A percentile compares a stretch with the other conserved stretches of the same genome.
Conservation (phyloP, 1,284 basidiomycete species). For the Phlebopus sp. region DNA sequence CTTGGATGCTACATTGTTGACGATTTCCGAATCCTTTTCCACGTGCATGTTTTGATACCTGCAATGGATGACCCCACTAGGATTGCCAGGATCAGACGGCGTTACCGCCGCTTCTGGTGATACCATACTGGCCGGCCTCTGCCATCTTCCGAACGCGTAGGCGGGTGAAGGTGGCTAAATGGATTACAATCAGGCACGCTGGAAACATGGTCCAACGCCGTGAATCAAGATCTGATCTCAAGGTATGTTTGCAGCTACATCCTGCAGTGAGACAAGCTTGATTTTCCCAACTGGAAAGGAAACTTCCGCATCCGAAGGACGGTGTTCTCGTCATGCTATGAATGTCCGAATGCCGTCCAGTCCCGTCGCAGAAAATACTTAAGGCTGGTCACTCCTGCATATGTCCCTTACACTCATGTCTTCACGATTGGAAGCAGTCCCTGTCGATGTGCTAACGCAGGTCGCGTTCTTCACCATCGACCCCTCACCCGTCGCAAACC, state of each 20-base stretch:
- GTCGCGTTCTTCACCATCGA: conserved; percentile 46
- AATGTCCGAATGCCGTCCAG: conserved; percentile 32
- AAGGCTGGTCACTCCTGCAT: conserved; percentile 14
- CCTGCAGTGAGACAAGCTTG: conserved; percentile 32
- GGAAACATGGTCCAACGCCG: conserved; percentile 27
- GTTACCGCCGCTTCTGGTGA: conserved; percentile 27
- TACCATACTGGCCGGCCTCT: conserved; percentile 15
- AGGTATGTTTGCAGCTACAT: conserved; percentile 32
- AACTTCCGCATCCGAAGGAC: conserved; percentile 34
- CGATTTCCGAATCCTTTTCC: conserved; percentile 20
- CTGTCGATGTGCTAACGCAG: conserved; percentile 50
- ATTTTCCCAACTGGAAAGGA: conserved; percentile 39
- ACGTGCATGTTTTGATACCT: conserved; percentile 13
- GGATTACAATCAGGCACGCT: conserved; percentile 36
- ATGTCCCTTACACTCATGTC: conserved; percentile 33
- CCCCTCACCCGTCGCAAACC: conserved; percentile 34
- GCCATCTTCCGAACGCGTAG: conserved; percentile 25
- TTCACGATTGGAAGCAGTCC: conserved; percentile 44
- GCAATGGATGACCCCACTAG: conserved; percentile 7
- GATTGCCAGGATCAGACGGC: conserved; percentile 16
- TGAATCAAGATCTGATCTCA: conserved; percentile 36
- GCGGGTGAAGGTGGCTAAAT: conserved; percentile 36
- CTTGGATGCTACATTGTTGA: conserved; percentile 20
- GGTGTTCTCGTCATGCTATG: conserved; percentile 36
- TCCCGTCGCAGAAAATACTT: conserved; percentile 25